Base-by-base conservation (phyloP, 805 yeast genomes). In the Jamesozyma lodderae region DNA sequence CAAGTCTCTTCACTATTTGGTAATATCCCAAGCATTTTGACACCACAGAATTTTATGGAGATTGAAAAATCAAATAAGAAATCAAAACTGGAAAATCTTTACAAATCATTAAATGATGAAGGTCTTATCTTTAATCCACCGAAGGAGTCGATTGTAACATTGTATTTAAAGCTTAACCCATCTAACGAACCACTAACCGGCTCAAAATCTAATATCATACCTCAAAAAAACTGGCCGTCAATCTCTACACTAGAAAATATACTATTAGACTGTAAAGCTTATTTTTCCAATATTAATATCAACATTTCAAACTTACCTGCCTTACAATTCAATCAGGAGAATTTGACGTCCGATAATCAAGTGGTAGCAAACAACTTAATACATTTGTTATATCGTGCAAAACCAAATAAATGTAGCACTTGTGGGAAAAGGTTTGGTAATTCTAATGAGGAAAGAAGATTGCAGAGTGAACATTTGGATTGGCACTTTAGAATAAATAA, bases 401-500 rank as follows among this genome's bases (percentile, higher is more conserved):
- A 79, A 49, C 77, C 92, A 3, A 73, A 81, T 44, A 90, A 86
- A 59, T 92, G 98, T 65, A 74, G 83, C 13, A 77, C 79, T 15
- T 92, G 98, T 64, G 94, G 96, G 18, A 84, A 84, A 57, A 64
- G 99, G 45, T 92, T 86, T 56, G 68, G 75, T 3, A 71, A 72
- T 37, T 73, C 78, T 25, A 64, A 60, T 2, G 72, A 68, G 34
- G 94, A 86, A 13, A 63, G 60, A 27, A 60, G 60, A 5, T 61
- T 63, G 34, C 72, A 73, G 41, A 73, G 79, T 36, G 68, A 74
- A 14, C 98, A 92, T 61, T 64, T 86, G 47, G 98, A 90, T 60
- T 90, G 96, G 96, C 97, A 90, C 66, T 87, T 86, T 66, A 73
- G 97, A 50, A 81, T 85, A 31, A 90, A 86, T 59, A 85, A 84